These are phyloP conservation scores for Pseudonitzschia delicatissima DNA, from an alignment of 108 stramenopile genomes.

Conservation along the genomic window DNA sequence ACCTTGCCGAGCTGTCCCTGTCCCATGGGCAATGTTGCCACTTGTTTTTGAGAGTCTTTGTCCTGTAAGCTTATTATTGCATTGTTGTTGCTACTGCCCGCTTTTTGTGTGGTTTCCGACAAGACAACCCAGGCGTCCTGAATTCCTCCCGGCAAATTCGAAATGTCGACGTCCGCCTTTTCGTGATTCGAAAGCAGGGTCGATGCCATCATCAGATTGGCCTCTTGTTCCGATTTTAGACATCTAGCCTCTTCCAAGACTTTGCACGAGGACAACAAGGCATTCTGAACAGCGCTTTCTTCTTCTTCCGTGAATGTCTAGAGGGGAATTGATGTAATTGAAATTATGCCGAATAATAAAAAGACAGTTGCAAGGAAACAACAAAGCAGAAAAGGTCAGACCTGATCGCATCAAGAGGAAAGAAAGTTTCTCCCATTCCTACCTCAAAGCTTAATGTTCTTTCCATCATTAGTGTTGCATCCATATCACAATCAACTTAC, in stretches of 20 bases:
- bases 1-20: conserved; percentile 62
- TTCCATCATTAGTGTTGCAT: too few relatives aligned
- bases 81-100: conserved; percentile 16
- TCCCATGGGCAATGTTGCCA: conserved; percentile 38
- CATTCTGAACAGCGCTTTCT: conserved; percentile 23
- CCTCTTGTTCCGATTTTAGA: conserved; percentile 65
- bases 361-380: background rate
- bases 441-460: background rate
- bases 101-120: conserved; percentile 19
- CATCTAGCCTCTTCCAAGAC: conserved; percentile 62
- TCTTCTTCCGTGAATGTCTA: conserved; percentile 20
- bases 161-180: conserved; percentile 22
- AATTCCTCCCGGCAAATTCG: conserved; percentile 58
- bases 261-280: conserved; percentile 21
- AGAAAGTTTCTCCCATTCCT: background rate
- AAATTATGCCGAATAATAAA: background rate
- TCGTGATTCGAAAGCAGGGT: conserved; percentile 37
- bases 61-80: conserved; percentile 12
- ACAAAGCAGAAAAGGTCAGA: background rate
- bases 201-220: conserved; percentile 53
- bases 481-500: conserved; percentile 19
- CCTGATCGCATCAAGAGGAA: background rate
- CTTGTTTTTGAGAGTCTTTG: conserved; percentile 10
- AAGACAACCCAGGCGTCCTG: conserved; percentile 66
- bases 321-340: background rate